Percentiles rank a stretch among this genome's conserved stretches.
phyloP scores from a whole-genome alignment of 106 monocot genomes.

The Acorus gramineus region DNA sequence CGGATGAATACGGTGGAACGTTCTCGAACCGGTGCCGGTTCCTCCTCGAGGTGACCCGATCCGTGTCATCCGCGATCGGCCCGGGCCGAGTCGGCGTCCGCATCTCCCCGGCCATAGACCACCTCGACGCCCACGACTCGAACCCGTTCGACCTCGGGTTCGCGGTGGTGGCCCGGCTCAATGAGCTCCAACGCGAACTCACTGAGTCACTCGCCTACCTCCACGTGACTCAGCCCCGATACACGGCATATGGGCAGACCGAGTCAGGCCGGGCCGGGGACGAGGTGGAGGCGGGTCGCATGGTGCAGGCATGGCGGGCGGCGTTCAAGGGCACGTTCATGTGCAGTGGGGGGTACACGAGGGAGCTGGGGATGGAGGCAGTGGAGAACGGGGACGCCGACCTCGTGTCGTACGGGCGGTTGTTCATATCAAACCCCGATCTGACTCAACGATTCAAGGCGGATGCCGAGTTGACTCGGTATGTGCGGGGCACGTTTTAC shows the following conservation, averaged over 20 bases:
- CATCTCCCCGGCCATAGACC: conserved; percentile 87
- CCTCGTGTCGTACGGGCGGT: conserved; percentile 75
- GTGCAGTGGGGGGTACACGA: conserved; percentile 82
- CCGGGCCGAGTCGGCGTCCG: conserved; percentile 60
- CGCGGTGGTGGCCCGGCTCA: conserved; percentile 46
- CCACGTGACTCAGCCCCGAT: conserved; percentile 91
- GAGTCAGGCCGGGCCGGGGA: conserved; percentile 56
- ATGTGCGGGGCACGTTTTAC: conserved; percentile 68
- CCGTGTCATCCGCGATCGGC: conserved; percentile 46
- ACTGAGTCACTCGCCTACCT: conserved; percentile 62
- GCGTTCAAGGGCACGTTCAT: conserved; percentile 74
- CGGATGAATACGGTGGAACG: conserved; percentile 62
- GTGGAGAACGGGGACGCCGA: conserved; percentile 63
- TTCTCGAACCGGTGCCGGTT: conserved; percentile 60
- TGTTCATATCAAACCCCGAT: conserved; percentile 92
- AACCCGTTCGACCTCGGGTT: conserved; percentile 52
- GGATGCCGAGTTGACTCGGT: conserved; percentile 40
- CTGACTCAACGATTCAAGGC: conserved; percentile 48
- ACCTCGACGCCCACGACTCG: conserved; percentile 77
- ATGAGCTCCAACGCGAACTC: conserved; percentile 32
- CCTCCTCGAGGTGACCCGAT: conserved; percentile 37
- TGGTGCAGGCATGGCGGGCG: conserved; percentile 42
- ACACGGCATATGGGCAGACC: conserved; percentile 81
- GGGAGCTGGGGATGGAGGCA: conserved; percentile 71
- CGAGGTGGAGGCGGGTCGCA: conserved; percentile 40